These are phyloP conservation scores for Ogataea allantospora DNA, from an alignment of 805 yeast genomes.

Conservation along the genomic window DNA sequence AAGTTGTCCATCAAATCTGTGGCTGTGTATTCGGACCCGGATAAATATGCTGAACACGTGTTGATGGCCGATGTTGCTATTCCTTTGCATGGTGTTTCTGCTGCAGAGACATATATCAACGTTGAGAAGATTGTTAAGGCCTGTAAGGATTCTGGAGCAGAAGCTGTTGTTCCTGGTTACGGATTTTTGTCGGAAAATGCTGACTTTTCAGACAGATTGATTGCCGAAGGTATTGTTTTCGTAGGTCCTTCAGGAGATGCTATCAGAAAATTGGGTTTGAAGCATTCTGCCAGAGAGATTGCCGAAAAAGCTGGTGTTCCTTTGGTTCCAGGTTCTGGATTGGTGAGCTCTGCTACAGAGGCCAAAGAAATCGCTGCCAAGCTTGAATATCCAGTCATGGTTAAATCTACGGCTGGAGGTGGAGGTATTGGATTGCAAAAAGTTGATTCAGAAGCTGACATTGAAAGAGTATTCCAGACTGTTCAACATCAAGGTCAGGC, in stretches of 20 bases:
- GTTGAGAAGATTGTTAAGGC: slow-evolving; percentile 84
- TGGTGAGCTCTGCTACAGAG: slow-evolving; percentile 67
- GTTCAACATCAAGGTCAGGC: slow-evolving; percentile 93
- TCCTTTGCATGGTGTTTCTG: slow-evolving; percentile 75
- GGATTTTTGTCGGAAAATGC: slow-evolving; percentile 97
- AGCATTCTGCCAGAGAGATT: slow-evolving; percentile 95
- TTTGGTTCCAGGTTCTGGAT: slow-evolving; percentile 93
- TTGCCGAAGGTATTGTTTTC: slow-evolving; percentile 77
- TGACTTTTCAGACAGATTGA: slow-evolving; percentile 88
- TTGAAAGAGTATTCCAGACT: slow-evolving; percentile 80
- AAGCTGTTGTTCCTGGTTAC: slow-evolving; percentile 98
- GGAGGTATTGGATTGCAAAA: slow-evolving; percentile 98
- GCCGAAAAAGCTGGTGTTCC: slow-evolving; percentile 94
- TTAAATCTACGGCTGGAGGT: slow-evolving; percentile 98
- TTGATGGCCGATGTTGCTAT: slow-evolving; percentile 77
- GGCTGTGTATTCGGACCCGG: slow-evolving; percentile 90
- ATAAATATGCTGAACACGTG: slow-evolving; percentile 85
- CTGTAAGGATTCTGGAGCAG: slow-evolving; percentile 78
- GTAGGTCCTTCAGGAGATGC: slow-evolving; percentile 98
- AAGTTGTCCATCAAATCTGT: slow-evolving; percentile 74
- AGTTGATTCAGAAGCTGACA: slow-evolving; percentile 79
- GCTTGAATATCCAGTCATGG: slow-evolving; percentile 88
- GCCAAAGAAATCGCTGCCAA: slow-evolving; percentile 73
- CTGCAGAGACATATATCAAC: slow-evolving; percentile 87
- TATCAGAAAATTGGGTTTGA: slow-evolving; percentile 84